Evolutionary conservation across 345 rosid genomes (phyloP).

Genomic region (Laguncularia racemosa): DNA sequence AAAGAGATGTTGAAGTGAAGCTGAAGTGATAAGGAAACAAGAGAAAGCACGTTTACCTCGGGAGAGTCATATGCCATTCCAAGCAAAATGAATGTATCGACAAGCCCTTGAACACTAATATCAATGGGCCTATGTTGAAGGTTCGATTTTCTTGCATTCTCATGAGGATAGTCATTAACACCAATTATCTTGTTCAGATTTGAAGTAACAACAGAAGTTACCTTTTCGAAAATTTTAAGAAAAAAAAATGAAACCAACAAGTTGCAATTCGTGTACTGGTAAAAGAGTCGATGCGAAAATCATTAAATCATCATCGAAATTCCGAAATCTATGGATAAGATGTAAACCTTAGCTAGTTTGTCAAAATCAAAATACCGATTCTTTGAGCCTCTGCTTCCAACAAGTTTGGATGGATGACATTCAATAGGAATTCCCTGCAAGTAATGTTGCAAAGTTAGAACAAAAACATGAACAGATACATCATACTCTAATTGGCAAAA

Average conservation of each 20-base stretch:
- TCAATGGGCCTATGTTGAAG: conserved; percentile 83
- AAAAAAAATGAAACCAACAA: neutral
- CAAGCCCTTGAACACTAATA: conserved; percentile 94
- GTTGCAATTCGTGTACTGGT: neutral
- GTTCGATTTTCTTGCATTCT: conserved; percentile 77
- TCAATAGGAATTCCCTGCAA: conserved; percentile 56
- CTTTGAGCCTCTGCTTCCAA: conserved; percentile 70
- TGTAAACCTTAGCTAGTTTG: conserved; percentile 72
- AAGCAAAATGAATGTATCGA: conserved; percentile 79
- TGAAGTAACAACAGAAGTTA: conserved; percentile 49
- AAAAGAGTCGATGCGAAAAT: neutral
- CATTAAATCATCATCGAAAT: neutral
- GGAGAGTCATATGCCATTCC: conserved; percentile 87
- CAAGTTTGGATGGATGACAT: conserved; percentile 72
- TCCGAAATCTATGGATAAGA: no score
- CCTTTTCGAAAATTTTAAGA: conserved; percentile 24
- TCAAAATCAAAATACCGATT: conserved; percentile 83
- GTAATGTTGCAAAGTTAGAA: neutral
- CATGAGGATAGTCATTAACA: conserved; percentile 89
- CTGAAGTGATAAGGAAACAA: neutral
- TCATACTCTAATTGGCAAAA: no score
- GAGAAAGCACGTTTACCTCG: conserved; percentile 40
- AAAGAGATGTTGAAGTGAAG: neutral
- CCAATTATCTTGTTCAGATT: conserved; percentile 84
- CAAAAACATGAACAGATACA: neutral